Evolutionary conservation across 306 rosid species (phyloP).

Genomic region (Ziziphus jujuba): DNA sequence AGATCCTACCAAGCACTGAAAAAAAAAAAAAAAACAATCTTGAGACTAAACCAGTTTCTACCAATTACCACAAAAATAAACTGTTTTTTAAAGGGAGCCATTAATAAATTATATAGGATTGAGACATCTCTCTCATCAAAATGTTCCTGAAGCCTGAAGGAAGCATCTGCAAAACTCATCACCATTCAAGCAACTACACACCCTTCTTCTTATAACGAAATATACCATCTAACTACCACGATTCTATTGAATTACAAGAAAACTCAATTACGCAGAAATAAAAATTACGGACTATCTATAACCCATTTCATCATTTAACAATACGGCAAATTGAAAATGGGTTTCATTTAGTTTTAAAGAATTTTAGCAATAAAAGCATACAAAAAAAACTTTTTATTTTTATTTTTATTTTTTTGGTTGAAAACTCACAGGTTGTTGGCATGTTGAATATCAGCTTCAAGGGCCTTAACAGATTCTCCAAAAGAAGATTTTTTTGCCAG

Average conservation of each 20-base stretch:
- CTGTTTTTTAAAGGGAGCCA: background rate
- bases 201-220: constrained; percentile 17
- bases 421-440: constrained; percentile 66
- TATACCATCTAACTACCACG: constrained; percentile 22
- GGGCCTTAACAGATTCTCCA: constrained; percentile 62
- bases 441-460: constrained; percentile 69
- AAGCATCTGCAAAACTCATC: constrained; percentile 2
- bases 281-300: background rate
- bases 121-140: background rate
- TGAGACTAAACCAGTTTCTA: background rate
- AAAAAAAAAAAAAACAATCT: constrained; percentile 8
- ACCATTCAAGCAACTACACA: constrained; percentile 5
- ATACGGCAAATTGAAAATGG: constrained; percentile 16
- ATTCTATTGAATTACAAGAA: background rate
- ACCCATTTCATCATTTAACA: background rate
- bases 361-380: background rate
- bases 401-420: no score
- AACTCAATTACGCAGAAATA: constrained; percentile 24
- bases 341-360: constrained; percentile 6
- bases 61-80: background rate
- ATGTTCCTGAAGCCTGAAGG: background rate
- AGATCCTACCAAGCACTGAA: background rate
- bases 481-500: constrained; percentile 42
- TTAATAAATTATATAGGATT: background rate
- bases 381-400: background rate